Percentiles rank a stretch among this genome's conserved stretches.
Conservation (phyloP, 192 early-diverging fungal species). For the Coemansia interrupta region DNA sequence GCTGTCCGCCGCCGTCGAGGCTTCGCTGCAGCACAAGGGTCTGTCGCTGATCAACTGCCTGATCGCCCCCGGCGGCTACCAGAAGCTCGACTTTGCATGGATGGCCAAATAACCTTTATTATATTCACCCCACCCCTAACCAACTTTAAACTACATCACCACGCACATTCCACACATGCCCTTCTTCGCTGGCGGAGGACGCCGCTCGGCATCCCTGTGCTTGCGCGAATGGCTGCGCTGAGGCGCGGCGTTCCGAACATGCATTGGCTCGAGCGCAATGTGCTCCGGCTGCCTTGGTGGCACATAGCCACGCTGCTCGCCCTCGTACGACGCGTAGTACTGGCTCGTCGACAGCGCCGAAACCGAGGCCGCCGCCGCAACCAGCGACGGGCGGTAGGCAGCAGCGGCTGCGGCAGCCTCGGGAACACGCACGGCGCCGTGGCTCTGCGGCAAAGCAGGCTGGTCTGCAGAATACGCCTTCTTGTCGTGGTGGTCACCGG, state of each 20-base stretch:
- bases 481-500: too few species aligned
- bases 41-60: slow-evolving; percentile 66
- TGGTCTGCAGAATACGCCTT: too few species aligned
- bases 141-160: slow-evolving; percentile 43
- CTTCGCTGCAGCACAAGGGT: slow-evolving; percentile 44
- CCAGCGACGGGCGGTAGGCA: background rate
- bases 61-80: slow-evolving; percentile 61
- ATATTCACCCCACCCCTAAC: too few species aligned
- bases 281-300: slow-evolving; percentile 1
- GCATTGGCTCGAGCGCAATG: background rate
- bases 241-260: background rate
- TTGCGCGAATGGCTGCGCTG: slow-evolving; percentile 7
- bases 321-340: background rate
- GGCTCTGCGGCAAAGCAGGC: too few species aligned
- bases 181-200: slow-evolving; percentile 6
- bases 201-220: slow-evolving; percentile 6
- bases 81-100: slow-evolving; percentile 58
- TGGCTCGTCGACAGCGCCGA: background rate
- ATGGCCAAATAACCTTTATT: slow-evolving; percentile 33
- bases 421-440: too few species aligned
- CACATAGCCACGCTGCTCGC: slow-evolving; percentile 1
- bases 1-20: slow-evolving; percentile 51
- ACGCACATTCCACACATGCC: slow-evolving; percentile 36
- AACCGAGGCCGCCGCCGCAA: too few species aligned
- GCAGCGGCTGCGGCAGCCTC: too few species aligned